These are phyloP conservation scores for Areca catechu DNA, from an alignment of 176 grass and related monocot genomes.

Conservation along the genomic window DNA sequence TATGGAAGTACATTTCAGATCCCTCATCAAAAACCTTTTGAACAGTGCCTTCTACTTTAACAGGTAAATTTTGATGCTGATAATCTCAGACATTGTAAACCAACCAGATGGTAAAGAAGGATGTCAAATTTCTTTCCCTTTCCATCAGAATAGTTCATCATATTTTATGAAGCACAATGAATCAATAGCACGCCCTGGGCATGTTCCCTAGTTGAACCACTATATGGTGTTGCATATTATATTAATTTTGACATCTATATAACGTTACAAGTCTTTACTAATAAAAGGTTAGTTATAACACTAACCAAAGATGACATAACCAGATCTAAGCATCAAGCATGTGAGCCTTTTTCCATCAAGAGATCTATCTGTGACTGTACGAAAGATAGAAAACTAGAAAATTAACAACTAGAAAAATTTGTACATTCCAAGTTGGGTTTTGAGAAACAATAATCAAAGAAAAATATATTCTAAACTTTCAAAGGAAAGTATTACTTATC, in stretches of 20 bases:
- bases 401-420: background rate
- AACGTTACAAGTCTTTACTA: no score
- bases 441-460: no score
- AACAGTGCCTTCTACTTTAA: conserved; percentile 83
- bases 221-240: no score
- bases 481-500: background rate
- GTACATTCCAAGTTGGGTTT: background rate
- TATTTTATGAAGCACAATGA: background rate
- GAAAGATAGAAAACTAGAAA: no score
- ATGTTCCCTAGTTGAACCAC: no score
- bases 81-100: conserved; percentile 7
- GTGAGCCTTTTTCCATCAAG: no score
- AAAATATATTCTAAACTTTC: background rate
- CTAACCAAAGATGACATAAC: no score
- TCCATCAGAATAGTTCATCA: conserved; percentile 15
- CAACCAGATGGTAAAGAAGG: background rate
- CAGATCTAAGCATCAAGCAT: no score
- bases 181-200: no score
- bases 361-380: conserved; percentile 15
- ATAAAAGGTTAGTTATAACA: no score
- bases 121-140: no score
- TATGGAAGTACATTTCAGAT: conserved; percentile 90
- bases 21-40: conserved; percentile 79
- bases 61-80: conserved; percentile 25
- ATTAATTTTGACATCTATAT: conserved; percentile 17